Evolutionary conservation across 2,329 filamentous ascomycete genomes (phyloP), one percentile per base, ranked within the genome.

Genomic region (Hymenoscyphus scutula): DNA sequence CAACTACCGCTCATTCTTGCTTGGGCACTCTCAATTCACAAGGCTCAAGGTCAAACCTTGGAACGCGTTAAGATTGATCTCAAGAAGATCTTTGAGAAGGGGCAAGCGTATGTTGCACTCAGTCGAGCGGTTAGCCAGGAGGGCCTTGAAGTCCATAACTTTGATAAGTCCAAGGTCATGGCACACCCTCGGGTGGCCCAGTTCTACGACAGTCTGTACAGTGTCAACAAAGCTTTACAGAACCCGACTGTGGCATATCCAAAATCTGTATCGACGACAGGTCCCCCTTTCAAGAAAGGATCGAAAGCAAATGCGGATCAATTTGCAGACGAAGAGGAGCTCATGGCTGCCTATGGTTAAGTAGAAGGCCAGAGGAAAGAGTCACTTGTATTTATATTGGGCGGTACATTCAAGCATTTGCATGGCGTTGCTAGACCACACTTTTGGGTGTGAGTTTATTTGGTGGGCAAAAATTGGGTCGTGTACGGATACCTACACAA

Each of bases 11-110:
- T 99, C 58, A 98, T 99, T 66, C 82, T 99, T 32, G 95, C 95
- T 0, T 99, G 95, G 95, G 95, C 95, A 1, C 79, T 99, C 23
- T 97, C 92, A 0, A 99, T 99, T 64, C 95, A 99, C 80, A 99
- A 99, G 77, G 95, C 95, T 0, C 94, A 98, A 74, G 94, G 94
- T 1, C 94, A 98, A 75, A 98, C 94, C 1, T 68, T 75, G 23
- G 92, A 96, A 72, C 84, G 94, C 58, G 95, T 99, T 64, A 96
- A 96, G 73, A 95, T 99, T 29, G 92, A 99, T 74, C 81, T 99
- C 0, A 90, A 92, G 32, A 89, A 86, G 65, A 91, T 97, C 1
- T 99, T 99, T 71, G 95, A 99, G 75, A 97, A 97, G 76, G 95
- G 95, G 0, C 95, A 99, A 76, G 95, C 95, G 5, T 99, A 99